Conservation (phyloP, 495 filamentous ascomycete genomes). For the Sabuloglossum arenarium region DNA sequence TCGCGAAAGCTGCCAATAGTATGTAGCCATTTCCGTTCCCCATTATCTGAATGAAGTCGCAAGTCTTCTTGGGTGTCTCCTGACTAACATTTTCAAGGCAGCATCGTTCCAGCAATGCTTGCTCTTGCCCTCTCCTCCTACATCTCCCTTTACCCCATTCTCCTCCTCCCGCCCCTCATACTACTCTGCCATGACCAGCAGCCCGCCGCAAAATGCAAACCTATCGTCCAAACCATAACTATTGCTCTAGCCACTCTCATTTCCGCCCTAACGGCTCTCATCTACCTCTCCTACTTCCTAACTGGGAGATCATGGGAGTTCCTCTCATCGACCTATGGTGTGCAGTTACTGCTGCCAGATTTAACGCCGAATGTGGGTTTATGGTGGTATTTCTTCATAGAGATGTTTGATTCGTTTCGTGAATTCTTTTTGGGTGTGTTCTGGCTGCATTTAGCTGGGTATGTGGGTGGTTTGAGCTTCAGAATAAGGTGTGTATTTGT, state of each 20-base stretch:
- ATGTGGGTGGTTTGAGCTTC: constrained; percentile 66
- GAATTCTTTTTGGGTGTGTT: constrained; percentile 95
- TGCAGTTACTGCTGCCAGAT: constrained; percentile 78
- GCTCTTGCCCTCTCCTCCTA: constrained; percentile 75
- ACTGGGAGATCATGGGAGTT: constrained; percentile 71
- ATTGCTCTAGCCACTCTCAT: constrained; percentile 17
- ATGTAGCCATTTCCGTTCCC: neutral
- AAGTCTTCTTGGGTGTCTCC: neutral
- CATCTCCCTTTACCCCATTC: constrained; percentile 73
- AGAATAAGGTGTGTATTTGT: constrained; percentile 35
- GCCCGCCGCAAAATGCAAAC: constrained; percentile 5
- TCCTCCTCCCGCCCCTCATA: constrained; percentile 65
- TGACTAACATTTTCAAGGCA: constrained; percentile 22
- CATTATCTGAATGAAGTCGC: neutral
- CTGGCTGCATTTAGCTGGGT: constrained; percentile 82
- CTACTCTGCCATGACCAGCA: constrained; percentile 63
- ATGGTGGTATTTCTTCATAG: constrained; percentile 99
- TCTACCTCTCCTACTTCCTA: constrained; percentile 51
- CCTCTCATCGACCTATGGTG: constrained; percentile 70
- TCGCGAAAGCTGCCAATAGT: constrained; percentile 50
- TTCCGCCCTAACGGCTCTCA: constrained; percentile 29
- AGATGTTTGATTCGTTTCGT: constrained; percentile 97
- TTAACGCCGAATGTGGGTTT: constrained; percentile 86
- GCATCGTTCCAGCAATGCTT: constrained; percentile 57
- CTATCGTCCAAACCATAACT: constrained; percentile 4